Conservation (phyloP, 1,284 basidiomycete genomes). For the Heterobasidion occidentale region DNA sequence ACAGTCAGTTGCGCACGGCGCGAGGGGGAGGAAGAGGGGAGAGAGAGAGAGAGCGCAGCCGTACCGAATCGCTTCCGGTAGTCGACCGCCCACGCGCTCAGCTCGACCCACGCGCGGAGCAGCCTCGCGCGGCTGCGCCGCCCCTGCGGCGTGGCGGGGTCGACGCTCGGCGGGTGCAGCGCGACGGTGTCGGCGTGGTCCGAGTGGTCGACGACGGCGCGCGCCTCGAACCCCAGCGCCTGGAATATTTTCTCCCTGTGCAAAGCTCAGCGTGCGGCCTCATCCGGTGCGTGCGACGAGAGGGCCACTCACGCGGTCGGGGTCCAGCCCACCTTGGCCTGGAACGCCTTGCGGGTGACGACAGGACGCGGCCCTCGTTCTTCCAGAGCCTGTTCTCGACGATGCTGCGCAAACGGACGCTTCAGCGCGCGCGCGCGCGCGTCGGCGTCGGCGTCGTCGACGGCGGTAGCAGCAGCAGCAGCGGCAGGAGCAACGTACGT, state of each 20-base stretch:
- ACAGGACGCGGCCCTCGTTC: slow-evolving; percentile 51
- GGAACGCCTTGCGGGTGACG: slow-evolving; percentile 46
- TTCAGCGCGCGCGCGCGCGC: background rate
- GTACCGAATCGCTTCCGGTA: slow-evolving; percentile 35
- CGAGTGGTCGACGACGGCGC: slow-evolving; percentile 4
- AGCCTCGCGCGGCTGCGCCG: slow-evolving; percentile 48
- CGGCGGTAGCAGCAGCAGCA: background rate
- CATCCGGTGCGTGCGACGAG: background rate
- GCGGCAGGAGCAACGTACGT: slow-evolving; percentile 34
- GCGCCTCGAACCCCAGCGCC: slow-evolving; percentile 45
- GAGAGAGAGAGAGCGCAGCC: background rate
- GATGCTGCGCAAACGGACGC: slow-evolving; percentile 33
- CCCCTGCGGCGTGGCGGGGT: slow-evolving; percentile 35
- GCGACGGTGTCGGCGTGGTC: slow-evolving; percentile 23
- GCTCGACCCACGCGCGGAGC: slow-evolving; percentile 71
- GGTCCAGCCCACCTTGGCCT: slow-evolving; percentile 61
- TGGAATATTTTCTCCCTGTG: slow-evolving; percentile 51
- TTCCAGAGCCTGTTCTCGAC: slow-evolving; percentile 69
- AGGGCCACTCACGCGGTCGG: slow-evolving; percentile 39
- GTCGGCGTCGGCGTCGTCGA: slow-evolving; percentile 5
- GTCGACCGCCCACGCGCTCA: slow-evolving; percentile 55
- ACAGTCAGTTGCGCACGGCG: slow-evolving; percentile 1
- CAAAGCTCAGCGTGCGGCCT: background rate
- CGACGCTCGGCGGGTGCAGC: slow-evolving; percentile 48
- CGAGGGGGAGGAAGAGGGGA: slow-evolving; percentile 9